Conservation (phyloP, 768 basidiomycete genomes). For the Leccinum rimulosum region DNA sequence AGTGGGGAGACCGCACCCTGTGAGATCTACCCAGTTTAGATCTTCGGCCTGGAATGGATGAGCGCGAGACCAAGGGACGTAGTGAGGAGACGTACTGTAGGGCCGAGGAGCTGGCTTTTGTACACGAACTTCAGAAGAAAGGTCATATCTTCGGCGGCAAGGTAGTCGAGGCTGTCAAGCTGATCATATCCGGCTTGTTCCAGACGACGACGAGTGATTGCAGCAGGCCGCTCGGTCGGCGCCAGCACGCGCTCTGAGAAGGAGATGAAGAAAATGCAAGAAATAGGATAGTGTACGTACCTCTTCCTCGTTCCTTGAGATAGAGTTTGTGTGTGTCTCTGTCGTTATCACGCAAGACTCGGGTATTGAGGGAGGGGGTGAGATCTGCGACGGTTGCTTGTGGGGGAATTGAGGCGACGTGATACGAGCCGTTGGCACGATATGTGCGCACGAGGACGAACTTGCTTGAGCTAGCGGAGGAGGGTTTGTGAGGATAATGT, state of each 20-base stretch:
- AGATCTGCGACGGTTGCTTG: constrained; percentile 68
- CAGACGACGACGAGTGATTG: constrained; percentile 78
- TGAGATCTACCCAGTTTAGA: constrained; percentile 72
- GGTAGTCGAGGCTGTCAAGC: constrained; percentile 72
- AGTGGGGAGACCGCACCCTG: constrained; percentile 74
- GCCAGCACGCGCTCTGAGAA: constrained; percentile 76
- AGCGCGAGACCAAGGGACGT: not conserved
- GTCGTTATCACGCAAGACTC: constrained; percentile 48
- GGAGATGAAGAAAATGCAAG: not conserved
- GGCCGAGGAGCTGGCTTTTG: constrained; percentile 69
- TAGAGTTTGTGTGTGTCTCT: constrained; percentile 67
- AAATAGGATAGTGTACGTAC: constrained; percentile 36
- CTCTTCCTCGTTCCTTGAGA: constrained; percentile 72
- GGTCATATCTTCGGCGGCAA: constrained; percentile 75
- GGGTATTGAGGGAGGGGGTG: constrained; percentile 57
- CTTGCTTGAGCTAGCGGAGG: constrained; percentile 18
- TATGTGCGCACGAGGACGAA: constrained; percentile 72
- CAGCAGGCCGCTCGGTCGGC: constrained; percentile 78
- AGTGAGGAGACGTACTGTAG: constrained; percentile 45
- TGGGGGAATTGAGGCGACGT: constrained; percentile 63
- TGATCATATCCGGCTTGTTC: constrained; percentile 88
- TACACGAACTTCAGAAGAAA: constrained; percentile 91
- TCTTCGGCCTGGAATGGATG: constrained; percentile 61
- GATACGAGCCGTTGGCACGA: constrained; percentile 67
- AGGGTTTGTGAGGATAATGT: constrained; percentile 17